Conservation (phyloP, 2,329 filamentous ascomycete species). For the Pestalotiopsis sp. region DNA sequence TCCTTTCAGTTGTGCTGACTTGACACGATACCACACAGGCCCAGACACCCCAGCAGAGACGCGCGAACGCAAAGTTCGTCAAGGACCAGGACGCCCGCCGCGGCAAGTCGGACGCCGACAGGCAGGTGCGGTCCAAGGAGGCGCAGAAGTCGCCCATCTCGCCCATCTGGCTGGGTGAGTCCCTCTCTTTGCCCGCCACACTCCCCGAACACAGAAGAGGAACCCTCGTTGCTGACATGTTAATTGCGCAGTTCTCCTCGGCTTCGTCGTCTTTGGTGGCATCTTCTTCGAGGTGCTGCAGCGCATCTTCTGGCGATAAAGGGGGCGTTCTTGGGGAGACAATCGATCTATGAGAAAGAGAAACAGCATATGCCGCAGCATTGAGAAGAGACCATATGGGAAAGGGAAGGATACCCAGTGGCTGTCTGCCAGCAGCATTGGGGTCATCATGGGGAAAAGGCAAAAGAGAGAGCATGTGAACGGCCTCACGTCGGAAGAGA, state of each 20-base stretch:
- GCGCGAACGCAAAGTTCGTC: slow-evolving; percentile 78
- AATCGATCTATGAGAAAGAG: neutral
- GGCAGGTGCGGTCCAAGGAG: slow-evolving; percentile 64
- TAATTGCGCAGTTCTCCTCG: slow-evolving; percentile 50
- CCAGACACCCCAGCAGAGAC: slow-evolving; percentile 83
- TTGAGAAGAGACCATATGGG: neutral
- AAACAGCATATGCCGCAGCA: neutral
- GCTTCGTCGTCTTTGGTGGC: slow-evolving; percentile 63
- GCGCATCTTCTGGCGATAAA: slow-evolving; percentile 49
- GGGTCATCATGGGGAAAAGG: too few species aligned
- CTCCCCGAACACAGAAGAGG: neutral
- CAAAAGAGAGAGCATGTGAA: too few species aligned
- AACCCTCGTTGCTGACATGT: neutral
- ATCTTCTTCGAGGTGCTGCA: slow-evolving; percentile 60
- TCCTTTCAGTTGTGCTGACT: neutral
- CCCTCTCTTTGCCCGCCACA: neutral
- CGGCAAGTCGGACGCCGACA: slow-evolving; percentile 69
- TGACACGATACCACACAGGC: slow-evolving; percentile 51
- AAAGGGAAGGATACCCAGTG: neutral
- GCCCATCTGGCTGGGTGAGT: slow-evolving; percentile 64
- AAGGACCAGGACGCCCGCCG: slow-evolving; percentile 73
- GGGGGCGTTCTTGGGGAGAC: neutral
- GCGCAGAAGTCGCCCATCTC: slow-evolving; percentile 63
- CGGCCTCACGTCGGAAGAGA: too few species aligned
- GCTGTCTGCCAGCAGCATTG: too few species aligned